Percentiles rank a stretch among this genome's conserved stretches.
Evolutionary conservation across 2,329 filamentous ascomycete species (phyloP).

Genomic region (Diaporthe eres): DNA sequence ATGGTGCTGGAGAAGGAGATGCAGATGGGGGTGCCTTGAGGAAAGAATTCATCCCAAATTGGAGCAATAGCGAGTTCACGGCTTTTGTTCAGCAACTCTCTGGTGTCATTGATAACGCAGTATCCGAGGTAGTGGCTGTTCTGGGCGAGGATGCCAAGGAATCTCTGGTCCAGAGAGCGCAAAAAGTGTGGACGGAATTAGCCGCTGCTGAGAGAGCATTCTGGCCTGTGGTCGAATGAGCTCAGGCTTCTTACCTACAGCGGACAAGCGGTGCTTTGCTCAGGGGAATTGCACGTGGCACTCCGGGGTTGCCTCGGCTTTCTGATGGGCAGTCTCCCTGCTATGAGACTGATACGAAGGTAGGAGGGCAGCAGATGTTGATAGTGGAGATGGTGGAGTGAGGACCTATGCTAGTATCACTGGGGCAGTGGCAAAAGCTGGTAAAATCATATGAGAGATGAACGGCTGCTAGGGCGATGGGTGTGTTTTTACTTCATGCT

Average conservation of each 20-base stretch:
- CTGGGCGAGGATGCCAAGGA: slow-evolving; percentile 50
- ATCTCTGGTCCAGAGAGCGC: slow-evolving; percentile 55
- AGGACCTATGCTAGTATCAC: neutral
- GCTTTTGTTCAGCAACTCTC: slow-evolving; percentile 70
- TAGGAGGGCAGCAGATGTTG: neutral
- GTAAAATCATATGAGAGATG: neutral
- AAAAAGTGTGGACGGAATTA: slow-evolving; percentile 63
- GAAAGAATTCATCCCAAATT: slow-evolving; percentile 77
- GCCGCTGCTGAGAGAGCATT: slow-evolving; percentile 71
- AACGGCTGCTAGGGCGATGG: neutral
- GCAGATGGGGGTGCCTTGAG: slow-evolving; percentile 75
- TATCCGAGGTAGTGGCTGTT: slow-evolving; percentile 55
- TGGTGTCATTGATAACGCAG: slow-evolving; percentile 68
- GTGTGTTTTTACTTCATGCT: neutral
- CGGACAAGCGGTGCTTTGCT: neutral
- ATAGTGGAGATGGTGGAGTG: neutral
- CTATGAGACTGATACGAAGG: neutral
- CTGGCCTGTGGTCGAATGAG: slow-evolving; percentile 62
- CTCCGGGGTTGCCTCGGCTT: neutral
- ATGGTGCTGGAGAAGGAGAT: slow-evolving; percentile 56
- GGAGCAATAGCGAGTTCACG: slow-evolving; percentile 74
- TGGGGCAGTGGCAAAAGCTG: neutral
- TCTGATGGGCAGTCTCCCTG: neutral
- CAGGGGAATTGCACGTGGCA: neutral
- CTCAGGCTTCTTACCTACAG: neutral